Evolutionary conservation across 179 eudicot genomes (phyloP).

Genomic region (Amaranthus tricolor): DNA sequence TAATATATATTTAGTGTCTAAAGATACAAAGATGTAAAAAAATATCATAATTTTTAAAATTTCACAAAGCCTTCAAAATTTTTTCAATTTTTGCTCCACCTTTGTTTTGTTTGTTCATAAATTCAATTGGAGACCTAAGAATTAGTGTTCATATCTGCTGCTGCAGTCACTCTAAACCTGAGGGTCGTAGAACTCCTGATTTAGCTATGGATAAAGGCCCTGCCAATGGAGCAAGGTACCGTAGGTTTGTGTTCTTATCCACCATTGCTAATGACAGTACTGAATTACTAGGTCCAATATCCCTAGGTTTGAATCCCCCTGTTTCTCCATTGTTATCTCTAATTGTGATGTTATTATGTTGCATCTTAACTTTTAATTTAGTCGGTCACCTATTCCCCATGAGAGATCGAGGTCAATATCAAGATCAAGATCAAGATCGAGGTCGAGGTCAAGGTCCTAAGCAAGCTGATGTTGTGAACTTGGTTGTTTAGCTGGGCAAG

Average conservation of each 20-base stretch:
- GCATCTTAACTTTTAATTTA: conserved; percentile 28
- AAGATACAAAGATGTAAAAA: too few relatives aligned
- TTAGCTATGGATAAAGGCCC: conserved; percentile 32
- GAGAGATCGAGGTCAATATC: conserved; percentile 34
- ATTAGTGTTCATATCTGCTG: background rate
- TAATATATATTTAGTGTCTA: too few relatives aligned
- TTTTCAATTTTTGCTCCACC: too few relatives aligned
- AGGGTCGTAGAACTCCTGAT: conserved; percentile 38
- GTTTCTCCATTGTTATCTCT: background rate
- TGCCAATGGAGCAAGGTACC: conserved; percentile 36
- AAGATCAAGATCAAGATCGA: conserved; percentile 21
- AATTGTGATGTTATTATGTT: conserved; percentile 2
- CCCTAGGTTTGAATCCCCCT: background rate
- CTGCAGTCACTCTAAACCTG: conserved; percentile 17
- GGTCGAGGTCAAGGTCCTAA: conserved; percentile 24
- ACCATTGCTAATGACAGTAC: background rate
- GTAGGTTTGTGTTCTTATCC: conserved; percentile 40
- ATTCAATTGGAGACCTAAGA: background rate
- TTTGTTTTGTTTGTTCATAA: too few relatives aligned
- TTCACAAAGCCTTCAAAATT: too few relatives aligned
- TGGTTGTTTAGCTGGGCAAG: conserved; percentile 3
- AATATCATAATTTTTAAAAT: too few relatives aligned
- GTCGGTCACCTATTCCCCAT: conserved; percentile 54
- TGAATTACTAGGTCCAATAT: background rate
- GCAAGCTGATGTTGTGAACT: conserved; percentile 1